Evolutionary conservation across 169 alveolate species (phyloP).

Genomic region (Plasmodium vivax): DNA sequence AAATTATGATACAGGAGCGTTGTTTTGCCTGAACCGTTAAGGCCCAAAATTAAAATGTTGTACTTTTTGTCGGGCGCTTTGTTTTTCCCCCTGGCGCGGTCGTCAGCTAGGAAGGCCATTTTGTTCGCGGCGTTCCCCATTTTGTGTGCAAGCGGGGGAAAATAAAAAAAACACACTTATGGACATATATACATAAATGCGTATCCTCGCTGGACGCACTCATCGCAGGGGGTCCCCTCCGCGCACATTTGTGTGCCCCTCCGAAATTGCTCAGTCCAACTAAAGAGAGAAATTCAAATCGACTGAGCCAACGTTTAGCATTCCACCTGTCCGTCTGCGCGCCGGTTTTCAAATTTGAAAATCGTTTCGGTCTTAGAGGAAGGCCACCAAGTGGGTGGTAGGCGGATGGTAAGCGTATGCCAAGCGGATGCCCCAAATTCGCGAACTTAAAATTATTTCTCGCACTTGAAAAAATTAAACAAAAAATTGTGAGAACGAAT

Average conservation of each 20-base stretch:
- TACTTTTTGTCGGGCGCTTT: constrained; percentile 23
- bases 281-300: background rate
- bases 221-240: background rate
- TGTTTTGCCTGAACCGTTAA: constrained; percentile 74
- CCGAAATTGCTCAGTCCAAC: background rate
- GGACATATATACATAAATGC: background rate
- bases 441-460: constrained; percentile 12
- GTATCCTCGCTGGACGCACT: background rate
- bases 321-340: background rate
- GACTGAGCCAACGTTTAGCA: background rate
- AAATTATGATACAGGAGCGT: constrained; percentile 68
- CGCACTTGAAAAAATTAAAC: background rate
- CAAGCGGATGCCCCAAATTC: background rate
- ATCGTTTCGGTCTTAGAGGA: background rate
- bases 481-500: background rate
- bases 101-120: background rate
- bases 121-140: constrained; percentile 64
- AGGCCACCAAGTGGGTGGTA: background rate
- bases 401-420: background rate
- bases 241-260: background rate
- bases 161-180: background rate
- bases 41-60: constrained; percentile 72
- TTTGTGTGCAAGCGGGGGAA: constrained; percentile 8
- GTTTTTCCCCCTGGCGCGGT: background rate
- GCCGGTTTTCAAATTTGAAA: background rate